Evolutionary conservation across 2,329 filamentous ascomycete genomes (phyloP).

Genomic region (Verticillium isaacii): DNA sequence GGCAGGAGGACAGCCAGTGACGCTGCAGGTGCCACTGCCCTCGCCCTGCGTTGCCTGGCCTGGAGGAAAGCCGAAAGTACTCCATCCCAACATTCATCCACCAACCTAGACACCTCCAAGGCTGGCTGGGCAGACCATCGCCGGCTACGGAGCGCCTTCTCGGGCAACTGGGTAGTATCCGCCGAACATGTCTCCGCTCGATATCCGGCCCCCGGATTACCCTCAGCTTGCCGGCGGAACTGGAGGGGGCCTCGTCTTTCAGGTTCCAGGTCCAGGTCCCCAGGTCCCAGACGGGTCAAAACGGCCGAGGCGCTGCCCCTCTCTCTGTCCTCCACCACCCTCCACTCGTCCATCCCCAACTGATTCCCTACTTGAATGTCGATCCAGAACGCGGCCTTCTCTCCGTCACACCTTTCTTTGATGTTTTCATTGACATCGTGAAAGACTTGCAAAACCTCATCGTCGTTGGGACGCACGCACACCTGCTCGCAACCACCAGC

Average conservation of each 20-base stretch:
- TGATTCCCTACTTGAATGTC: not conserved
- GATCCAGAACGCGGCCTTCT: not conserved
- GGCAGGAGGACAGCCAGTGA: not conserved
- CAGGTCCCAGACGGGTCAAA: not conserved
- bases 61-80: not conserved
- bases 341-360: not conserved
- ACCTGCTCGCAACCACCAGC: not conserved
- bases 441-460: not conserved
- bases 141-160: not conserved
- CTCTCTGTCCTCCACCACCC: not conserved
- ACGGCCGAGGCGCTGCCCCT: not conserved
- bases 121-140: not conserved
- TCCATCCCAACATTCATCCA: not conserved
- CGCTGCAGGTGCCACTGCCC: not conserved
- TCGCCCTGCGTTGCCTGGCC: no score
- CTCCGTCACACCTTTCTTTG: not conserved
- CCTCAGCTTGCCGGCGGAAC: not conserved
- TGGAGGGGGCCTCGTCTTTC: not conserved
- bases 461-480: not conserved
- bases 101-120: not conserved
- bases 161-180: not conserved
- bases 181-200: not conserved
- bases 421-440: not conserved
- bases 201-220: not conserved
- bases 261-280: not conserved